Base-by-base conservation (phyloP, 441 rosid species). In the Gossypium davidsonii region DNA sequence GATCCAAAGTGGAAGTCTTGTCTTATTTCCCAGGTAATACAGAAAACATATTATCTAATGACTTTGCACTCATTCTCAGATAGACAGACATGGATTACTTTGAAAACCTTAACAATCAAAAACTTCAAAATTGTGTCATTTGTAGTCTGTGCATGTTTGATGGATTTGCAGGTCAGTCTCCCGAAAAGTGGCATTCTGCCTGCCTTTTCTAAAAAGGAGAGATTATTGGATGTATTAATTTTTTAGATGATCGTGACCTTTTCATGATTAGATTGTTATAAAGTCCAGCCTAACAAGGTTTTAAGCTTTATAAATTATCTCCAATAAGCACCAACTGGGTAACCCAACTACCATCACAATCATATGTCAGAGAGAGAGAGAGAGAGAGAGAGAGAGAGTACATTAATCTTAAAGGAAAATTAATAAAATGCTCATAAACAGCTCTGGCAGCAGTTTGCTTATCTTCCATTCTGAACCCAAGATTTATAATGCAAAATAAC, bases 151-250 rank as follows among this genome's bases (percentile, higher is more conserved):
- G 34, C 56, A 51, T 12, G 25, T 55, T 10, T 55, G 26, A 55
- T 55, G 60, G 25, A 8, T 25, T 59, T 59, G 63, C 63, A 59
- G 39, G 63, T 59, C 39, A 59, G 63, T 64, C 53, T 42, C 46
- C 17, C 12, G 12, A 64, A 64, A 21, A 5, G 17, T 44, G 31
- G 34, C 0, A 66, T 14, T 23, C 20, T 0, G 21, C 20, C 6
- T 14, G 71, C 14, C 12, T 52, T 46, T 7, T 23, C 3, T 23
- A 34, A 49, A 49, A 49, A 0, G 58, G 58, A 67, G 18, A n/a
- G 23, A 67, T n/a, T 48, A 11, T 20, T 2, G 37, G 57, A 46
- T 66, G 49, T 20, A 25, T 23, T 66, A 12, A 48, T 23, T n/a
- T 23, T 48, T 66, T 25, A 6, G 48, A 62, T 1, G 3, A 62